Evolutionary conservation across 768 basidiomycete species (phyloP).

Genomic region (Kockovaella imperatae): DNA sequence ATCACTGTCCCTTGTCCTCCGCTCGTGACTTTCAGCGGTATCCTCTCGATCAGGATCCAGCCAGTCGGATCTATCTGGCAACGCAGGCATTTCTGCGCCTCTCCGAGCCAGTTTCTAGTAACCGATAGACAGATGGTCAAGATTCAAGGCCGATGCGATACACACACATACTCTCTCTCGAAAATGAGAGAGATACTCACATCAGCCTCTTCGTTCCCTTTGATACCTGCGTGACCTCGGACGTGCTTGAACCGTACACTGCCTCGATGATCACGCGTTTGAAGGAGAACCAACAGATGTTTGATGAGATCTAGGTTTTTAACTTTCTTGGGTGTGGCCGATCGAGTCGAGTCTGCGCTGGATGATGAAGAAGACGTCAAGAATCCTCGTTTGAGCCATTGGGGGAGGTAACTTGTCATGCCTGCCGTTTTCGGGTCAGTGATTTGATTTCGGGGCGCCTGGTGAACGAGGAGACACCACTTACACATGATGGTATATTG

Average conservation of each 20-base stretch:
- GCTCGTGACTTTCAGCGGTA: not conserved
- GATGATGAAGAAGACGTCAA: slow-evolving; percentile 4
- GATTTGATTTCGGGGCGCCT: not conserved
- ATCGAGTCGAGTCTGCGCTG: not conserved
- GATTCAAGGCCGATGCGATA: not conserved
- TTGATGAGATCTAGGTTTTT: slow-evolving; percentile 66
- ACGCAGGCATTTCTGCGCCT: slow-evolving; percentile 26
- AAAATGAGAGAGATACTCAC: slow-evolving; percentile 22
- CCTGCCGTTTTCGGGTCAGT: slow-evolving; percentile 48
- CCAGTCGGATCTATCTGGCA: slow-evolving; percentile 29
- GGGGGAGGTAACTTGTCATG: slow-evolving; percentile 58
- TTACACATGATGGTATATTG: slow-evolving; percentile 72
- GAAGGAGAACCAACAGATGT: slow-evolving; percentile 60
- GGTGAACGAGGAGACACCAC: slow-evolving; percentile 2
- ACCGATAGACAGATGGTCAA: too few relatives aligned
- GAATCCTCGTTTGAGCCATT: slow-evolving; percentile 54
- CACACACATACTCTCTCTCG: not conserved
- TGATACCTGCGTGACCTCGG: slow-evolving; percentile 65
- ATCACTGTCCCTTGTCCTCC: slow-evolving; percentile 2
- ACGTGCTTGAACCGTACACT: slow-evolving; percentile 62
- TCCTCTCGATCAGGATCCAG: slow-evolving; percentile 28
- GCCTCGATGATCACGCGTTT: slow-evolving; percentile 48
- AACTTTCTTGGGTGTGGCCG: slow-evolving; percentile 49
- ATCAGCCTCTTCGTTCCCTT: slow-evolving; percentile 85
- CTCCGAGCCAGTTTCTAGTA: slow-evolving; percentile 32